phyloP scores from a whole-genome alignment of 192 early-diverging fungal genomes.

The Coemansia sp. region DNA sequence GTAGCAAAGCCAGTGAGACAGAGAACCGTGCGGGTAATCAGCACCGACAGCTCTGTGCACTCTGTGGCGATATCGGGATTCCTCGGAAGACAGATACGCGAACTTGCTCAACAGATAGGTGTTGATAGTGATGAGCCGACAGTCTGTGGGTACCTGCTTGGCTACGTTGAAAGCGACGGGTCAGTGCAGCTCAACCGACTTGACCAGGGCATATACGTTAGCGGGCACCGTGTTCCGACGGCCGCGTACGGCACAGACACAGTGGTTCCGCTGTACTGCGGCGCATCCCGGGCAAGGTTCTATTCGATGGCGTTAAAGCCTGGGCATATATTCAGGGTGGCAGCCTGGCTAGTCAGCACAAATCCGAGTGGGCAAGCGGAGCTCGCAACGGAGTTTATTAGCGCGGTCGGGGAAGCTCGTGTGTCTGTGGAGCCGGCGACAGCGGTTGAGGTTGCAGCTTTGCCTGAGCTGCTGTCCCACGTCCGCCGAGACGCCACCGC shows the following conservation, averaged over 20 bases:
- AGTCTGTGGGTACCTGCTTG: slow-evolving; percentile 32
- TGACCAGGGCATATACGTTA: slow-evolving; percentile 24
- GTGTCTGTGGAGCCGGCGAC: slow-evolving; percentile 10
- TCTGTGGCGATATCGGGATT: slow-evolving; percentile 27
- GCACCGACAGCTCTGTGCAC: not conserved
- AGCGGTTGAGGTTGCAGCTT: slow-evolving; percentile 7
- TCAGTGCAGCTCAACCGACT: slow-evolving; percentile 36
- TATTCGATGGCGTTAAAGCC: slow-evolving; percentile 16
- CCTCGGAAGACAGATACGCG: slow-evolving; percentile 31
- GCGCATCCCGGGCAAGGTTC: slow-evolving; percentile 13
- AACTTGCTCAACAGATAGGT: not conserved
- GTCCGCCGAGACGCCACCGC: slow-evolving; percentile 5
- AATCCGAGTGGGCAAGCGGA: not conserved
- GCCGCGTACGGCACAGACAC: slow-evolving; percentile 17
- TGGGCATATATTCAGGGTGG: slow-evolving; percentile 17
- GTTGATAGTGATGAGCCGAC: not conserved
- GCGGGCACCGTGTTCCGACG: slow-evolving; percentile 27
- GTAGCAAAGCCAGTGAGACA: not conserved
- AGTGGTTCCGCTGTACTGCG: slow-evolving; percentile 28
- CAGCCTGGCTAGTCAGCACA: slow-evolving; percentile 9
- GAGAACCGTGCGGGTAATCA: not conserved
- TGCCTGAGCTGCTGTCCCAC: slow-evolving; percentile 23
- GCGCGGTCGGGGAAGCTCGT: slow-evolving; percentile 2
- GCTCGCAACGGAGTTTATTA: slow-evolving; percentile 18
- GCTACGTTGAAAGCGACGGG: slow-evolving; percentile 33